phyloP scores from a whole-genome alignment of 1,139 yeast genomes.

The Blastobotrys buckinghamii region DNA sequence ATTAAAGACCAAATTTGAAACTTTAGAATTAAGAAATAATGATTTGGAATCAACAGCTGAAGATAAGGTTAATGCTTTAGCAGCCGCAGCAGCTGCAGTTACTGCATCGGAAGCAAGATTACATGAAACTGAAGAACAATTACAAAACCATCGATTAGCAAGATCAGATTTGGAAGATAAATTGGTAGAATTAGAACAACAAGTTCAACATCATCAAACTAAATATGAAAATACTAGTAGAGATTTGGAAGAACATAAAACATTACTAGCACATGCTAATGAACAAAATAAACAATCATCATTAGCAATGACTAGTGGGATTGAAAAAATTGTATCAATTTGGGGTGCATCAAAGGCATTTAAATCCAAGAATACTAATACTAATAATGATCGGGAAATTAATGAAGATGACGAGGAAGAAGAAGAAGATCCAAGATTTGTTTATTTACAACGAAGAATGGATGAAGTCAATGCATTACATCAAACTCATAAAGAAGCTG shows the following conservation, averaged over 20 bases:
- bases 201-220: constrained; percentile 20
- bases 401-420: constrained; percentile 15
- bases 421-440: constrained; percentile 19
- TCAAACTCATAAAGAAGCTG: constrained; percentile 30
- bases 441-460: constrained; percentile 21
- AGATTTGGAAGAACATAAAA: constrained; percentile 19
- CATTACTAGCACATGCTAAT: constrained; percentile 18
- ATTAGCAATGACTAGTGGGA: constrained; percentile 25
- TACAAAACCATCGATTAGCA: constrained; percentile 21
- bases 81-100: constrained; percentile 29
- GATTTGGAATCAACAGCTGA: constrained; percentile 26
- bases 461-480: constrained; percentile 25
- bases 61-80: constrained; percentile 26
- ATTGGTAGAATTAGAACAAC: constrained; percentile 17
- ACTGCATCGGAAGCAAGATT: constrained; percentile 26
- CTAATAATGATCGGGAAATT: neutral
- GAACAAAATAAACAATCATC: constrained; percentile 24
- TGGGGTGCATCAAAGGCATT: constrained; percentile 28
- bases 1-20: constrained; percentile 20
- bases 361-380: neutral
- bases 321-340: constrained; percentile 26
- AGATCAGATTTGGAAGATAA: constrained; percentile 19
- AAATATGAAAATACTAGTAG: constrained; percentile 16
- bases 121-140: constrained; percentile 20
- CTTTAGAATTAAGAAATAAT: constrained; percentile 14